Evolutionary conservation across 2,329 filamentous ascomycete genomes (phyloP), one percentile per base, ranked within the genome.

Genomic region (Dothistroma septosporum): DNA sequence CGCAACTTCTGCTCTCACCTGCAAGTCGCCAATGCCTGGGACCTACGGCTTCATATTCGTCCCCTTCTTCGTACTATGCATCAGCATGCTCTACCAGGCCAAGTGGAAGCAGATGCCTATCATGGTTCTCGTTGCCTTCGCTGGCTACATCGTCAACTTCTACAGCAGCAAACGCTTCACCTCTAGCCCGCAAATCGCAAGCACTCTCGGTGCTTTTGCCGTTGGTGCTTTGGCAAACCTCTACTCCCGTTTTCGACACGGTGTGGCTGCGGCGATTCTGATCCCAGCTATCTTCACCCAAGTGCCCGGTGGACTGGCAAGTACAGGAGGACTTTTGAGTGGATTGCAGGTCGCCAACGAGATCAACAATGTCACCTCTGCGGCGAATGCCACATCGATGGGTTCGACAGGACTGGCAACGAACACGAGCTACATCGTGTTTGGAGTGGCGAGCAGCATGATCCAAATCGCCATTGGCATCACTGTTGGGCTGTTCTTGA

Each of bases 251-350:
- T 75, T 86, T 19, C 85, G 88, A 11, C 91, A 92, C 71, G 90
- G 89, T 1, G 83, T 95, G 2, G 92, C 92, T 0, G 91, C 91
- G 0, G 90, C 91, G 0, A 88, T 90, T 1, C 90, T 96, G 80
- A 78, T 96, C 8, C 92, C 92, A 0, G 91, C 89, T 7, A 94
- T 96, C 64, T 95, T 94, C 63, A 83, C 61, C 1, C 61, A 62
- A 32, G 61, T 62, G 10, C 61, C 61, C 1, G 61, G 61, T 16
- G 47, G 57, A 2, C 48, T 62, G 2, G 61, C 61, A 19, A 60
- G 53, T 35, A 55, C 44, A 11, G 61, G 61, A 16, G 61, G 61
- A 5, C 24, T 62, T 6, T 46, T 62, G 47, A 60, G 57, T 35
- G 61, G 61, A 14, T 46, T 86, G 1, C 82, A 85, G 59, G 83